A percentile compares a stretch with the other conserved stretches of the same genome.
Conservation (phyloP, 2,329 filamentous ascomycete species). For the Aureobasidium leucospermi region DNA sequence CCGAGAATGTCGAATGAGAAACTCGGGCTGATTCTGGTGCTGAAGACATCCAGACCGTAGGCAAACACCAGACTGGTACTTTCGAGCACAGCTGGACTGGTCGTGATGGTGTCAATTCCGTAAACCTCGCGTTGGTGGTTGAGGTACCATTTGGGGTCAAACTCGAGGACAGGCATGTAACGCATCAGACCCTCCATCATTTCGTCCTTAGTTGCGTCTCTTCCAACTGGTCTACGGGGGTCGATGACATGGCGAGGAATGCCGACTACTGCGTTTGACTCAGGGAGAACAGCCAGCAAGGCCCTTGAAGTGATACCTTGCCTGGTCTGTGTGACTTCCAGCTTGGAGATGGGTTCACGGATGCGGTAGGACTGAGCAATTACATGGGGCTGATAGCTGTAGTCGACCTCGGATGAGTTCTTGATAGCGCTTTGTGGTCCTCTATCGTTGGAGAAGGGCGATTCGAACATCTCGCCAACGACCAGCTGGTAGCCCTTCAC, state of each 20-base stretch:
- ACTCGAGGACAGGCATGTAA: slow-evolving; percentile 70
- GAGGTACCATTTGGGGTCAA: slow-evolving; percentile 73
- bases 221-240: slow-evolving; percentile 75
- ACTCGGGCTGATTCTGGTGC: slow-evolving; percentile 78
- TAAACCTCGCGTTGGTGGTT: slow-evolving; percentile 77
- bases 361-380: slow-evolving; percentile 76
- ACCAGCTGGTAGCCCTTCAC: slow-evolving; percentile 82
- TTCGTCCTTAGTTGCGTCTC: slow-evolving; percentile 74
- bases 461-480: slow-evolving; percentile 86
- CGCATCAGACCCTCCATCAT: slow-evolving; percentile 72
- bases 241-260: slow-evolving; percentile 76
- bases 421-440: slow-evolving; percentile 61
- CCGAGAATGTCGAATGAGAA: slow-evolving; percentile 86
- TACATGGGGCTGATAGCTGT: slow-evolving; percentile 63
- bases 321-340: slow-evolving; percentile 79
- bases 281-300: slow-evolving; percentile 69
- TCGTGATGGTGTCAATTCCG: slow-evolving; percentile 65
- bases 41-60: slow-evolving; percentile 83
- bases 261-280: slow-evolving; percentile 65
- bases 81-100: slow-evolving; percentile 73
- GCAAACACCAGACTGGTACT: slow-evolving; percentile 87
- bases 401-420: slow-evolving; percentile 71
- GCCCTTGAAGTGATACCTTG: slow-evolving; percentile 86
- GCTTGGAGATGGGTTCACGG: slow-evolving; percentile 66
- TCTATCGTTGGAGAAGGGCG: slow-evolving; percentile 72